Evolutionary conservation across 2,329 filamentous ascomycete genomes (phyloP).

Genomic region (Microthyrium microscopicum): DNA sequence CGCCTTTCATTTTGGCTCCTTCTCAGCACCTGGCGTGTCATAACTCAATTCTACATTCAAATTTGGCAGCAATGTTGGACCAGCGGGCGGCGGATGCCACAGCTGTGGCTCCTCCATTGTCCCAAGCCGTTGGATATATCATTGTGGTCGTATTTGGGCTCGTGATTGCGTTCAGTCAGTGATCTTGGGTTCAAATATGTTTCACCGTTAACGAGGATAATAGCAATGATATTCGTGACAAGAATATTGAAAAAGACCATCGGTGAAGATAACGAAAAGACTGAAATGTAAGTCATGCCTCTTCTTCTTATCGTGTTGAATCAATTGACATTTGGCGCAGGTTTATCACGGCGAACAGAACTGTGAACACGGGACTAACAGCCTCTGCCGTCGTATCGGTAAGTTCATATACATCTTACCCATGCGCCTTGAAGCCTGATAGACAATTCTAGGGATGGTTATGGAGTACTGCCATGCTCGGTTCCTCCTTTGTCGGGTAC

Average conservation of each 20-base stretch:
- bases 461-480: constrained; percentile 36
- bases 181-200: no score
- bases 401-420: constrained; percentile 7
- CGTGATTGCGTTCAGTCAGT: constrained; percentile 6
- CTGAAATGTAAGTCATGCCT: constrained; percentile 27
- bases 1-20: no score
- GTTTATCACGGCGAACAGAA: constrained; percentile 38
- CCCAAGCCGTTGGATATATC: constrained; percentile 7
- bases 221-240: constrained; percentile 8
- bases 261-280: constrained; percentile 35
- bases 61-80: no score
- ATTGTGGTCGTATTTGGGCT: constrained; percentile 8
- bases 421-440: neutral
- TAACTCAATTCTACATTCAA: no score
- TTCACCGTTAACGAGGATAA: no score
- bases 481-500: constrained; percentile 35
- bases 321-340: constrained; percentile 10
- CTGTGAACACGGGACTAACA: constrained; percentile 33
- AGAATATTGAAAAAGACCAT: constrained; percentile 28
- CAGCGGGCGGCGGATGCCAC: neutral
- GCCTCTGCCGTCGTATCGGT: constrained; percentile 36
- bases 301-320: neutral
- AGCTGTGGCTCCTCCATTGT: constrained; percentile 4
- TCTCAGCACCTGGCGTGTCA: no score
- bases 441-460: constrained; percentile 28